A percentile compares a stretch with the other conserved stretches of the same genome.
These are phyloP conservation scores for Solanum piurae DNA, from an alignment of 257 asterid species.

Conservation along the genomic window DNA sequence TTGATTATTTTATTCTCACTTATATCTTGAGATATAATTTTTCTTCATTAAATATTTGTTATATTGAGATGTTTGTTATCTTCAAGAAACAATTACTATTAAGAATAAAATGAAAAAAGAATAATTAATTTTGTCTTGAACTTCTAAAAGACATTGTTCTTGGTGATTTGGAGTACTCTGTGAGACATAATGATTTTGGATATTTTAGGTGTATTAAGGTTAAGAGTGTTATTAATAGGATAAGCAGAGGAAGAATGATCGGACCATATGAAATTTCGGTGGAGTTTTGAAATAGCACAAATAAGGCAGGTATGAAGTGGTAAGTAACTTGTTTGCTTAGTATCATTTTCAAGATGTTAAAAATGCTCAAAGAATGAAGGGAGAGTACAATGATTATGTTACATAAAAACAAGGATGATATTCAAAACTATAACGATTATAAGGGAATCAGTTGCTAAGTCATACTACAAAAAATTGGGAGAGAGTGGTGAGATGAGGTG, in stretches of 20 bases:
- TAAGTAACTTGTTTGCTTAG: background rate
- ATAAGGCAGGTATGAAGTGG: background rate
- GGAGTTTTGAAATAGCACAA: too few species aligned
- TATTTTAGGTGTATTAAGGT: background rate
- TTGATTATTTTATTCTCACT: too few species aligned
- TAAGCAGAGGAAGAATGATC: background rate
- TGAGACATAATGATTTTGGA: background rate
- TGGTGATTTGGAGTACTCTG: background rate
- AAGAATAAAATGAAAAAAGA: too few species aligned
- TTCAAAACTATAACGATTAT: too few species aligned
- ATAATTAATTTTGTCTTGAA: too few species aligned
- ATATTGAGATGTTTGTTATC: too few species aligned
- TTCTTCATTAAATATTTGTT: too few species aligned
- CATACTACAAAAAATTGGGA: too few species aligned
- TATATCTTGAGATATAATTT: too few species aligned
- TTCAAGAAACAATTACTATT: too few species aligned
- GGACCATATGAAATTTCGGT: background rate
- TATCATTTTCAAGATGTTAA: background rate
- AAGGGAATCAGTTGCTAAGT: background rate
- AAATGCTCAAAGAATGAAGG: background rate
- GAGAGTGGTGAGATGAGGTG: background rate
- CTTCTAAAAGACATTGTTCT: background rate
- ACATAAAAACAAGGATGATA: background rate
- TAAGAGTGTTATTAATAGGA: background rate
- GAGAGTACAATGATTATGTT: too few species aligned